Conservation (phyloP, 495 filamentous ascomycete genomes). For the Staphylotrichum tortipilum region DNA sequence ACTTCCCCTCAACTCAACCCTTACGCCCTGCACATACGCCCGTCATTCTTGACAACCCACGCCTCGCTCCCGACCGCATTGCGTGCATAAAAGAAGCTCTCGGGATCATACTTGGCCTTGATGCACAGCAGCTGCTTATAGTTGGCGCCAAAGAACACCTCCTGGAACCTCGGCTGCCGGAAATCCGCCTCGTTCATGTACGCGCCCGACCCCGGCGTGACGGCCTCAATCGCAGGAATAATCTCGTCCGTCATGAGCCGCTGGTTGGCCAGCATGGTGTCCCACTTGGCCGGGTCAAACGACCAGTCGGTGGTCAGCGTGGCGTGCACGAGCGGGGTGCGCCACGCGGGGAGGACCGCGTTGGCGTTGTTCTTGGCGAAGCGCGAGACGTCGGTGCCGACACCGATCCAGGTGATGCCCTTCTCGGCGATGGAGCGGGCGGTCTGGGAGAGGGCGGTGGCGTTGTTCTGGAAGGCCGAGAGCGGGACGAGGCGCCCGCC, state of each 20-base stretch:
- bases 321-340: slow-evolving; percentile 19
- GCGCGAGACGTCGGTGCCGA: slow-evolving; percentile 25
- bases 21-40: slow-evolving; percentile 26
- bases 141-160: slow-evolving; percentile 43
- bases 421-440: slow-evolving; percentile 32
- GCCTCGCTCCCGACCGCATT: slow-evolving; percentile 39
- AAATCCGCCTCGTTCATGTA: slow-evolving; percentile 45
- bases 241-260: slow-evolving; percentile 26
- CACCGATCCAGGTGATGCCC: slow-evolving; percentile 31
- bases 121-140: slow-evolving; percentile 35
- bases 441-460: slow-evolving; percentile 29
- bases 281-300: slow-evolving; percentile 18
- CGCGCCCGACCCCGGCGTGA: slow-evolving; percentile 30
- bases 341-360: slow-evolving; percentile 45
- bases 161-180: slow-evolving; percentile 43
- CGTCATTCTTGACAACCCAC: slow-evolving; percentile 17
- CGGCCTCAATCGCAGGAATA: slow-evolving; percentile 25
- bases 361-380: slow-evolving; percentile 27
- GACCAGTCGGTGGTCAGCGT: slow-evolving; percentile 20
- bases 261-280: slow-evolving; percentile 18
- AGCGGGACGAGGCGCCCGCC: slow-evolving; percentile 55
- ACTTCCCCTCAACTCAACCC: too few relatives aligned
- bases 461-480: slow-evolving; percentile 31
- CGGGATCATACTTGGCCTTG: slow-evolving; percentile 48
- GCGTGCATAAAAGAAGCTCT: slow-evolving; percentile 41